phyloP scores from a whole-genome alignment of 2,329 filamentous ascomycete species.

The Trichophaea hybrida region DNA sequence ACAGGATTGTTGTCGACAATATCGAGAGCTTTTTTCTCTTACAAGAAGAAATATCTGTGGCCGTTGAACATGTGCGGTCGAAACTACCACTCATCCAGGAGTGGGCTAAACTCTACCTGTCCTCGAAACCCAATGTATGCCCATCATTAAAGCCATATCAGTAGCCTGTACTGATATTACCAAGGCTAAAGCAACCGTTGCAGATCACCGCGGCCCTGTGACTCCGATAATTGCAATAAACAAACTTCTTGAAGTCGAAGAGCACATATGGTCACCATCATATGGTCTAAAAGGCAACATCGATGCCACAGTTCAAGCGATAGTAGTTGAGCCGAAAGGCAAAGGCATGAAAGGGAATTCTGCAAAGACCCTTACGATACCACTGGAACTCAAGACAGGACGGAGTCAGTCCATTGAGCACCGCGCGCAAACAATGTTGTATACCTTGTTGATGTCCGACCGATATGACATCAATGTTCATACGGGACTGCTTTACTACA shows the following conservation, averaged over 20 bases:
- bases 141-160: neutral
- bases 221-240: slow-evolving; percentile 71
- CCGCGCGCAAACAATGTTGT: slow-evolving; percentile 84
- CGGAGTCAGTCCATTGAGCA: slow-evolving; percentile 61
- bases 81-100: slow-evolving; percentile 68
- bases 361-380: slow-evolving; percentile 52
- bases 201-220: slow-evolving; percentile 57
- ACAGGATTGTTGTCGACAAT: slow-evolving; percentile 56
- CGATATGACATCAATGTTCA: slow-evolving; percentile 82
- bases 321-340: slow-evolving; percentile 55
- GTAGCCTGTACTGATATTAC: neutral
- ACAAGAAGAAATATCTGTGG: slow-evolving; percentile 56
- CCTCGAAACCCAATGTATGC: slow-evolving; percentile 49
- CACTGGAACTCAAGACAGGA: slow-evolving; percentile 91
- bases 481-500: slow-evolving; percentile 87
- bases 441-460: slow-evolving; percentile 82
- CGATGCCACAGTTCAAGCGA: slow-evolving; percentile 85
- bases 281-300: slow-evolving; percentile 97
- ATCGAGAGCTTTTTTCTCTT: slow-evolving; percentile 84
- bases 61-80: slow-evolving; percentile 63
- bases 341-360: slow-evolving; percentile 34
- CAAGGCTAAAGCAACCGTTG: slow-evolving; percentile 55
- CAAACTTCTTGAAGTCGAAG: slow-evolving; percentile 90
- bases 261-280: slow-evolving; percentile 96
- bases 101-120: slow-evolving; percentile 73